Evolutionary conservation across 768 basidiomycete species (phyloP).

Genomic region (Termitomyces sp.): DNA sequence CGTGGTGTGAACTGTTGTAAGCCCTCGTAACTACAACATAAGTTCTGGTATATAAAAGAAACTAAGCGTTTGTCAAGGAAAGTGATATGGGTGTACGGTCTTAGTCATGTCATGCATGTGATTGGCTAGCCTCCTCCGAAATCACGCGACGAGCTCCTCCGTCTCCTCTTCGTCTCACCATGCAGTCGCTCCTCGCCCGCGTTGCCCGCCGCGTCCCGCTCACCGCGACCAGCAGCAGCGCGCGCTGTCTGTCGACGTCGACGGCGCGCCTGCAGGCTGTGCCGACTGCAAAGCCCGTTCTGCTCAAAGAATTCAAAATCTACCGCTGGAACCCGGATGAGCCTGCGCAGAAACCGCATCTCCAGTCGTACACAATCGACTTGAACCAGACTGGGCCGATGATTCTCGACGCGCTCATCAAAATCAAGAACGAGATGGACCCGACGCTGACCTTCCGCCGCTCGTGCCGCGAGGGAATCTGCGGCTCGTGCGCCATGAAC

Average conservation of each 20-base stretch:
- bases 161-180: conserved; percentile 1
- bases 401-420: conserved; percentile 92
- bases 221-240: not conserved
- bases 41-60: too few relatives aligned
- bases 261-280: conserved; percentile 30
- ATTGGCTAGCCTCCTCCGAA: conserved; percentile 17
- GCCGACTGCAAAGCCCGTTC: conserved; percentile 58
- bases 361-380: conserved; percentile 90
- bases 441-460: conserved; percentile 95
- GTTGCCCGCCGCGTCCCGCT: conserved; percentile 1
- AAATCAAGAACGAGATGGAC: conserved; percentile 98
- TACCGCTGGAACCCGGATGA: conserved; percentile 99
- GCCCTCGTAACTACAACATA: too few relatives aligned
- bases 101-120: conserved; percentile 10
- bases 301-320: conserved; percentile 95
- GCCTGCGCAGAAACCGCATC: conserved; percentile 82
- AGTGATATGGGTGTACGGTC: too few relatives aligned
- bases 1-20: too few relatives aligned
- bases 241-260: conserved; percentile 14
- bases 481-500: conserved; percentile 99
- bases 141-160: conserved; percentile 12
- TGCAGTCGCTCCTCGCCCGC: conserved; percentile 13
- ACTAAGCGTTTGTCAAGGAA: too few relatives aligned
- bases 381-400: conserved; percentile 95
- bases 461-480: conserved; percentile 92